Conservation (phyloP, 2,329 filamentous ascomycete genomes). For the Sporothrix pallida region DNA sequence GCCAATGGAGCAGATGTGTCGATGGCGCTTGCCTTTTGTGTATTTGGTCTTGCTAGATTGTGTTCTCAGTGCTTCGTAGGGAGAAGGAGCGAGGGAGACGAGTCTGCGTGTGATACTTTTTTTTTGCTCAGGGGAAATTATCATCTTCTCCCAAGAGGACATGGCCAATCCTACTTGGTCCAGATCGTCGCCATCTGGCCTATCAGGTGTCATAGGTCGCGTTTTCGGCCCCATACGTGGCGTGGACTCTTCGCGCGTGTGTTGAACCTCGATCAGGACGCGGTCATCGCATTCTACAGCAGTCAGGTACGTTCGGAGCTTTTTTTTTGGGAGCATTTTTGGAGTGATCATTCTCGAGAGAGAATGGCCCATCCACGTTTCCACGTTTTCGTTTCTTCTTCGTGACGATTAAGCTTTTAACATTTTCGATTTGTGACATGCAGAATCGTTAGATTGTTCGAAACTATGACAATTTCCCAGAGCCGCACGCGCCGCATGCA, state of each 20-base stretch:
- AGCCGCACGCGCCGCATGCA: conserved; percentile 1
- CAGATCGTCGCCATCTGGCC: conserved; percentile 20
- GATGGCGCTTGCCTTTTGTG: conserved; percentile 14
- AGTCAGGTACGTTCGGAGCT: conserved; percentile 8
- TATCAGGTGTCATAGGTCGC: conserved; percentile 19
- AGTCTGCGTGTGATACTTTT: not conserved
- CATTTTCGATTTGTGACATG: not conserved
- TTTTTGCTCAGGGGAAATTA: not conserved
- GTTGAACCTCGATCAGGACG: not conserved
- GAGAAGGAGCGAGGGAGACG: not conserved
- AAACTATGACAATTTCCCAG: not conserved
- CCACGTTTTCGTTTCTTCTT: not conserved
- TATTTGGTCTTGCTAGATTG: not conserved
- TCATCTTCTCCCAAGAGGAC: conserved; percentile 2
- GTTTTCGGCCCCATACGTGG: not conserved
- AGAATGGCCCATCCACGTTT: not conserved
- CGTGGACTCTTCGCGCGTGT: not conserved
- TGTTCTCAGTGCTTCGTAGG: not conserved
- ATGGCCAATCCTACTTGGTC: not conserved
- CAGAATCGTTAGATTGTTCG: not conserved
- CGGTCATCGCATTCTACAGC: not conserved
- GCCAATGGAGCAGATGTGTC: not conserved
- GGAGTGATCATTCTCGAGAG: not conserved
- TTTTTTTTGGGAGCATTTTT: not conserved
- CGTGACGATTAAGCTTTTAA: not conserved